Evolutionary conservation across 2,329 filamentous ascomycete genomes (phyloP), one percentile per base, ranked within the genome.

Genomic region (Ophiostoma perfectum): DNA sequence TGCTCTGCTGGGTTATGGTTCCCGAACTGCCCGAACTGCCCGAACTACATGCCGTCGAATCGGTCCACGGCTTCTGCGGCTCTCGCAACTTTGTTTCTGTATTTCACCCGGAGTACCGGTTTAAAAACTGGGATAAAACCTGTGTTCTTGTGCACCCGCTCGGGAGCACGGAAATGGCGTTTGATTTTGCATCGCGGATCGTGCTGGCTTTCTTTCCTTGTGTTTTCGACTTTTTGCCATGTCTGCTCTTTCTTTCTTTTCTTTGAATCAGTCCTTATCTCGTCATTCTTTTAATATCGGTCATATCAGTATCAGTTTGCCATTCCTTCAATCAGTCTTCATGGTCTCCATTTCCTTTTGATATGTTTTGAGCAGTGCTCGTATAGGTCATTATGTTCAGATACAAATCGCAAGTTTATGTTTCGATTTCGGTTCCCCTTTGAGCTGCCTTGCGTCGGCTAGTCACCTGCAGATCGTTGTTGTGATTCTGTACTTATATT

Each of bases 131-230:
- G 55, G 27, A 60, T 27, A 60, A 60, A 60, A 60, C 39, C 60
- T 27, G 60, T 11, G 11, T 38, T 4, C 11, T 62, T 64, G 38
- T 64, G 38, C 9, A 42, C 60, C 42, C 27, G 27, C 6, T 14
- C 60, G 27, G 27, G 60, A 64, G 42, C 60, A 60, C 55, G 27
- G 27, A 27, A 60, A 60, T 60, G 55, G 55, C 55, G 55, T 60
- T 60, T 60, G 55, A 60, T 38, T 60, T 60, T 60, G 55, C 55
- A 60, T 60, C 55, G 4, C 38, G 55, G 5, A 60, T 38, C 11
- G n/a, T 27, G 14, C 27, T 60, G 9, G 27, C 38, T 60, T 38
- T 16, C 18, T 60, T 60, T 60, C 9, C 27, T 16, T 36, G 52
- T 58, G 2, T 58, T 8, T 27, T 49, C 12, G 3, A n/a, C 11